These are phyloP conservation scores for Lachnellula cervina DNA, from an alignment of 2,329 filamentous ascomycete species.

Conservation along the genomic window DNA sequence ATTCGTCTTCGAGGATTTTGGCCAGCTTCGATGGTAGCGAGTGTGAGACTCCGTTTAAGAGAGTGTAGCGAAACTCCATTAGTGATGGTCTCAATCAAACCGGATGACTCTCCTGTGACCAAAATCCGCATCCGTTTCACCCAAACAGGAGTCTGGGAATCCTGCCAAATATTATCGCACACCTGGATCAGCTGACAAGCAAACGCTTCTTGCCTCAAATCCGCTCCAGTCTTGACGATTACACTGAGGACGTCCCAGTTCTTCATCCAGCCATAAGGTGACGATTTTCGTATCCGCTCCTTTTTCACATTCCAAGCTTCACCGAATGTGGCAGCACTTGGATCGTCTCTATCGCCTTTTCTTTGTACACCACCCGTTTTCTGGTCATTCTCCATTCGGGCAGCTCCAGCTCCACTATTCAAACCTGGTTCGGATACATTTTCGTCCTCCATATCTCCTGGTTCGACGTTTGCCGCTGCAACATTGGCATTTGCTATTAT, in stretches of 20 bases:
- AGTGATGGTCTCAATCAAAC: conserved; percentile 81
- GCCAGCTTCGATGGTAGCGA: conserved; percentile 68
- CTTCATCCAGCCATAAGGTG: conserved; percentile 83
- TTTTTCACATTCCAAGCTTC: conserved; percentile 83
- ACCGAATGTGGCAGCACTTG: conserved; percentile 79
- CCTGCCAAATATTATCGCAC: conserved; percentile 76
- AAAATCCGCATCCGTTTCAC: conserved; percentile 83
- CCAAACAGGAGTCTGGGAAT: conserved; percentile 74
- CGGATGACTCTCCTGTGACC: conserved; percentile 79
- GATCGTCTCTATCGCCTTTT: conserved; percentile 78
- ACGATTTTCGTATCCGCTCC: conserved; percentile 76
- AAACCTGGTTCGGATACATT: conserved; percentile 37
- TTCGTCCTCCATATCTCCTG: conserved; percentile 53
- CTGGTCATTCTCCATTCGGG: conserved; percentile 84
- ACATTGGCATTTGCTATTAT: conserved; percentile 72
- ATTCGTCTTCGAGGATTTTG: conserved; percentile 70
- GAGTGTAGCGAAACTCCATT: conserved; percentile 86
- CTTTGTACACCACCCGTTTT: conserved; percentile 80
- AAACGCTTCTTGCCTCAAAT: conserved; percentile 80
- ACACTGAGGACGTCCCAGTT: conserved; percentile 86
- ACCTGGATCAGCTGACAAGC: conserved; percentile 79
- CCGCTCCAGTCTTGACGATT: conserved; percentile 81
- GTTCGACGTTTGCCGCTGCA: conserved; percentile 41
- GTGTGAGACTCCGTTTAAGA: conserved; percentile 73
- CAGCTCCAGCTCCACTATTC: conserved; percentile 69